phyloP scores from a whole-genome alignment of 768 basidiomycete genomes.

The Boletus pseudopeckii region DNA sequence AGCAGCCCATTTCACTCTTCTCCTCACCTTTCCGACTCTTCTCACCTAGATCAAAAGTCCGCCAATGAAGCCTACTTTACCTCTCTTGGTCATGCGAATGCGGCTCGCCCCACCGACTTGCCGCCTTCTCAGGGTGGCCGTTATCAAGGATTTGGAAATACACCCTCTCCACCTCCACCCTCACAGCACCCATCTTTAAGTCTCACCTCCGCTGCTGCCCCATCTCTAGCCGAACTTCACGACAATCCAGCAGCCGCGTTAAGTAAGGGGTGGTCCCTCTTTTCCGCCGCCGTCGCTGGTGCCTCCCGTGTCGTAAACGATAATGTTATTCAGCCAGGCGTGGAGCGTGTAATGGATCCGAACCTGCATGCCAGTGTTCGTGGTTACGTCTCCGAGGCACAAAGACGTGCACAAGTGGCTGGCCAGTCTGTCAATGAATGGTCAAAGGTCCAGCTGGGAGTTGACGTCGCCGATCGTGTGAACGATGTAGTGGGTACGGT shows the following conservation, averaged over 20 bases:
- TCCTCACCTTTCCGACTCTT: constrained; percentile 42
- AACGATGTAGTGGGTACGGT: constrained; percentile 66
- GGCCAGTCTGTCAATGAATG: constrained; percentile 71
- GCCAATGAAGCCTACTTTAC: constrained; percentile 87
- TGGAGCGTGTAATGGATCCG: constrained; percentile 81
- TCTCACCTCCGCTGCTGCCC: constrained; percentile 77
- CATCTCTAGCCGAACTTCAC: constrained; percentile 77
- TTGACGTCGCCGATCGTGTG: constrained; percentile 80
- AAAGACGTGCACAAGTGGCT: constrained; percentile 57
- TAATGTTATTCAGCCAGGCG: constrained; percentile 86
- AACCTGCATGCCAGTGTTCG: constrained; percentile 69
- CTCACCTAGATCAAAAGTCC: constrained; percentile 56
- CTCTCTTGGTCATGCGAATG: constrained; percentile 79
- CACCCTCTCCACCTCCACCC: constrained; percentile 56
- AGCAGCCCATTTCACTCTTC: constrained; percentile 41
- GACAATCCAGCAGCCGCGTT: constrained; percentile 83
- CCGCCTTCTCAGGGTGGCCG: constrained; percentile 93
- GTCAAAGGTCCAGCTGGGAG: constrained; percentile 73
- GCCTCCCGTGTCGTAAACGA: constrained; percentile 79
- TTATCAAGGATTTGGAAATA: constrained; percentile 90
- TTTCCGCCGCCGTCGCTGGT: constrained; percentile 78
- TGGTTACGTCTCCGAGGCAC: constrained; percentile 68
- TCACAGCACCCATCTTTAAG: constrained; percentile 64
- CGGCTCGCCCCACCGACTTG: constrained; percentile 67
- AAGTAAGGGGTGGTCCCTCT: constrained; percentile 94